phyloP scores from a whole-genome alignment of 495 filamentous ascomycete species.

The Penicillium paxilli region DNA sequence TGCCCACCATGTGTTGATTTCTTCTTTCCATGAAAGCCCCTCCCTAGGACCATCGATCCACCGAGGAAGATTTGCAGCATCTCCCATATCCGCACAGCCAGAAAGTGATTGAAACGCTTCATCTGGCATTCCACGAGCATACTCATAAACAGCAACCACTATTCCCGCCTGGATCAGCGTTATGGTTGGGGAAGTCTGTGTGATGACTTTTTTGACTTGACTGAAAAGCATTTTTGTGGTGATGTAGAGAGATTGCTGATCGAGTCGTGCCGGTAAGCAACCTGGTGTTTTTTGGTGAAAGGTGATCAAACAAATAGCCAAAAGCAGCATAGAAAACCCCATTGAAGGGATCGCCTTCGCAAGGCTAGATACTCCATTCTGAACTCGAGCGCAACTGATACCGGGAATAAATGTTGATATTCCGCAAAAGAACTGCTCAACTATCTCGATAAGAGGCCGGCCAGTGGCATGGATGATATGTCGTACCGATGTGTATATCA shows the following conservation, averaged over 20 bases:
- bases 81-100: slow-evolving; percentile 1
- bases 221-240: slow-evolving; percentile 5
- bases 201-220: neutral
- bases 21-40: slow-evolving; percentile 1
- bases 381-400: slow-evolving; percentile 1
- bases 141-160: slow-evolving; percentile 2
- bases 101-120: neutral
- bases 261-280: neutral
- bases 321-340: slow-evolving; percentile 1
- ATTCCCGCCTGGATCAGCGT: slow-evolving; percentile 1
- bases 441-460: neutral
- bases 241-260: slow-evolving; percentile 2
- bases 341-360: neutral
- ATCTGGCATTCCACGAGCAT: slow-evolving; percentile 3
- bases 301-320: slow-evolving; percentile 1
- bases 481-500: neutral
- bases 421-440: slow-evolving; percentile 1
- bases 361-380: neutral
- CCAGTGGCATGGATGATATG: neutral
- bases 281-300: neutral
- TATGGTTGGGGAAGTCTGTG: neutral
- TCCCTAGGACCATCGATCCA: neutral
- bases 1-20: slow-evolving; percentile 7
- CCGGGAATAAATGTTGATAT: neutral
- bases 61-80: neutral